Evolutionary conservation across 1,284 basidiomycete species (phyloP).

Genomic region (Coniferiporia weirii): DNA sequence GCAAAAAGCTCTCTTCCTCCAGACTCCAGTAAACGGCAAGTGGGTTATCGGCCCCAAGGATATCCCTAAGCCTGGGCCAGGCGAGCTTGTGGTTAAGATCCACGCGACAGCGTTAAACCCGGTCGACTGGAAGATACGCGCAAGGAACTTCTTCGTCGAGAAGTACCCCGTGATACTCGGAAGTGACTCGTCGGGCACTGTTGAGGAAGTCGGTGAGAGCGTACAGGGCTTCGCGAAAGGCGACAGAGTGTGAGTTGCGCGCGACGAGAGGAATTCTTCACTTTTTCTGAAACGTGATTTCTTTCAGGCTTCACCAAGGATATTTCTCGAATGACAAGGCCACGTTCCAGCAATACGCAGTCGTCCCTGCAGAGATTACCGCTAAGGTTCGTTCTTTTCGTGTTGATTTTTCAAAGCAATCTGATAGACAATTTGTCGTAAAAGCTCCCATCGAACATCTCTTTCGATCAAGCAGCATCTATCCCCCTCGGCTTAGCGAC

Average conservation of each 20-base stretch:
- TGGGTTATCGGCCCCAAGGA: constrained; percentile 21
- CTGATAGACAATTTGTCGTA: background rate
- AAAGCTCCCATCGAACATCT: constrained; percentile 37
- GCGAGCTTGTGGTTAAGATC: constrained; percentile 42
- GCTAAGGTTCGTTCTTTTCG: constrained; percentile 22
- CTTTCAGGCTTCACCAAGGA: background rate
- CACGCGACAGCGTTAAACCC: constrained; percentile 41
- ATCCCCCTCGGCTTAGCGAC: constrained; percentile 25
- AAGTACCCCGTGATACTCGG: constrained; percentile 37
- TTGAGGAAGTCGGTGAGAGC: constrained; percentile 36
- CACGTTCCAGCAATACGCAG: constrained; percentile 27
- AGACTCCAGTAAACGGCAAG: constrained; percentile 17
- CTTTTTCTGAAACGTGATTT: background rate
- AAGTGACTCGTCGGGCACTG: constrained; percentile 41
- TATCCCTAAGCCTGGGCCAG: constrained; percentile 34
- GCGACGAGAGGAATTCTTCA: background rate
- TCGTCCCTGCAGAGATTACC: constrained; percentile 22
- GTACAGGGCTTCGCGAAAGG: constrained; percentile 33
- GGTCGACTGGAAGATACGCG: constrained; percentile 40
- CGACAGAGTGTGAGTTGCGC: constrained; percentile 33
- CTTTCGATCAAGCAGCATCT: constrained; percentile 39
- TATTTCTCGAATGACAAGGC: constrained; percentile 20
- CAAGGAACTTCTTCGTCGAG: constrained; percentile 13
- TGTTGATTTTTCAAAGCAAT: background rate
- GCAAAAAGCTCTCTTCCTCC: constrained; percentile 23